Evolutionary conservation across 805 yeast genomes (phyloP).

Genomic region (Zygotorulaspora danielsina): DNA sequence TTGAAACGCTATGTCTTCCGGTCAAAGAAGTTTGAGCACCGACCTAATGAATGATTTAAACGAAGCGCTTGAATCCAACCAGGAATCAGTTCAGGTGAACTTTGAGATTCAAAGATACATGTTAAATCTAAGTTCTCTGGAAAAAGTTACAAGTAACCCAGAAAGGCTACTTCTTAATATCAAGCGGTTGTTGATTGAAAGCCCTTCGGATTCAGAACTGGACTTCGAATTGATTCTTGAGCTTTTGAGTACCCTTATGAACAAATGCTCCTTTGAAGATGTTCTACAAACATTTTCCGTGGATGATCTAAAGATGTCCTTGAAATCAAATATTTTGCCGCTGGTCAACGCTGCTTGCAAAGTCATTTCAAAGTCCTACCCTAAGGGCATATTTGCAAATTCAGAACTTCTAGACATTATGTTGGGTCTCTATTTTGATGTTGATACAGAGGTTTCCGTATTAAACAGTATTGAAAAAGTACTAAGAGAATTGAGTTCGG

Average conservation of each 20-base stretch:
- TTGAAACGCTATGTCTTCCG: too few relatives aligned
- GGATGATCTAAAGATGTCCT: conserved; percentile 23
- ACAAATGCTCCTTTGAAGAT: conserved; percentile 25
- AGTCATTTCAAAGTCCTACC: conserved; percentile 27
- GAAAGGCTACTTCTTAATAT: conserved; percentile 17
- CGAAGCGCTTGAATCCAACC: conserved; percentile 9
- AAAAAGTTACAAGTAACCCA: conserved; percentile 12
- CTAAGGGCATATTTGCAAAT: conserved; percentile 26
- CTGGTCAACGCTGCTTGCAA: conserved; percentile 26
- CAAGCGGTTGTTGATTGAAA: conserved; percentile 16
- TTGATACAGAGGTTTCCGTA: conserved; percentile 19
- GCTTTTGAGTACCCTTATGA: conserved; percentile 19
- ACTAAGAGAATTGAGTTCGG: conserved; percentile 17
- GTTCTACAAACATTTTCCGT: conserved; percentile 21
- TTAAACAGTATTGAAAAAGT: conserved; percentile 26
- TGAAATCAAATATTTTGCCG: conserved; percentile 19
- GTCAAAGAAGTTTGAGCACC: too few relatives aligned
- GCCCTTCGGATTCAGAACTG: conserved; percentile 6
- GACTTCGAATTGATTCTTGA: conserved; percentile 25
- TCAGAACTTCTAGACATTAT: conserved; percentile 23
- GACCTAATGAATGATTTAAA: too few relatives aligned
- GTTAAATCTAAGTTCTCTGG: conserved; percentile 20
- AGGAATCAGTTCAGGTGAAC: conserved; percentile 12
- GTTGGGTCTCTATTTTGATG: conserved; percentile 22
- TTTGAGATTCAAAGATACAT: conserved; percentile 18